Evolutionary conservation across 2,329 filamentous ascomycete genomes (phyloP).

Genomic region (Cladobotryum protrusum): DNA sequence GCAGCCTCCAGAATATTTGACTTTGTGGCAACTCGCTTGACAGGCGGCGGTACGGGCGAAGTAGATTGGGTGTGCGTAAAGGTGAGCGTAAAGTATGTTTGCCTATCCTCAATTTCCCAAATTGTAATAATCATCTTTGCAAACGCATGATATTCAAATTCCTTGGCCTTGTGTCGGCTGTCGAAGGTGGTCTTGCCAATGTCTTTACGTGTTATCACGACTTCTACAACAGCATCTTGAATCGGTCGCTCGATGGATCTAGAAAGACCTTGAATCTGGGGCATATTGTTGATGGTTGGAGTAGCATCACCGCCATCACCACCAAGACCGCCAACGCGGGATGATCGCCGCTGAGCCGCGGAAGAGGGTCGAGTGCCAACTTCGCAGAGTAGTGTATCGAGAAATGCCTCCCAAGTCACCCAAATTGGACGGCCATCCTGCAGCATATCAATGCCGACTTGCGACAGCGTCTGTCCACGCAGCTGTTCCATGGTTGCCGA

Average conservation of each 20-base stretch:
- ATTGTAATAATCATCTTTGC: conserved; percentile 73
- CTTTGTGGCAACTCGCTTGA: conserved; percentile 34
- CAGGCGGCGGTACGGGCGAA: conserved; percentile 24
- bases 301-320: conserved; percentile 32
- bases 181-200: conserved; percentile 34
- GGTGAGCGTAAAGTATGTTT: conserved; percentile 66
- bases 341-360: conserved; percentile 17
- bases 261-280: conserved; percentile 28
- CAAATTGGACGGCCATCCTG: conserved; percentile 58
- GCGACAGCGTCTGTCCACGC: conserved; percentile 58
- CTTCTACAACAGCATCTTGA: conserved; percentile 61
- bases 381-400: conserved; percentile 47
- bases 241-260: conserved; percentile 23
- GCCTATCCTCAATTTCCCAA: conserved; percentile 61
- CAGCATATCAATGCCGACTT: conserved; percentile 67
- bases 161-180: conserved; percentile 28
- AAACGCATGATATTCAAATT: conserved; percentile 40
- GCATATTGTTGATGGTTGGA: conserved; percentile 25
- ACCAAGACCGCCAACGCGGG: conserved; percentile 2
- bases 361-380: conserved; percentile 27
- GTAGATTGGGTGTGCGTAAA: conserved; percentile 57
- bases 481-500: conserved; percentile 51
- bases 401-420: conserved; percentile 53
- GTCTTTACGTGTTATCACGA: conserved; percentile 53
- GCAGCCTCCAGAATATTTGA: conserved; percentile 39